Conservation (phyloP, 2,329 filamentous ascomycete genomes). For the Neonectria hederae region DNA sequence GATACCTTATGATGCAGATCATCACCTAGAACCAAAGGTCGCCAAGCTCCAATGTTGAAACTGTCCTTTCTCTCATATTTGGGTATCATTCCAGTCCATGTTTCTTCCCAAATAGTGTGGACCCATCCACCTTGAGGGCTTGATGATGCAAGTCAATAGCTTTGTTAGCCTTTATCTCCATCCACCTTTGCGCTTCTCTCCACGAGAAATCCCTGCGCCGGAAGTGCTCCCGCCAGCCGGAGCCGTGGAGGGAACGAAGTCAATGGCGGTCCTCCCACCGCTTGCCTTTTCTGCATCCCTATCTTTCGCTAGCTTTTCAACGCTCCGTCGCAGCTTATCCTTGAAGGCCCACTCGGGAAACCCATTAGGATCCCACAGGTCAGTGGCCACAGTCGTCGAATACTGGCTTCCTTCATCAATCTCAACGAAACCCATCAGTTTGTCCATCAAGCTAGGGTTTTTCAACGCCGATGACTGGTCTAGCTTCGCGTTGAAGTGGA, state of each 20-base stretch:
- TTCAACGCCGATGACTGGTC: constrained; percentile 72
- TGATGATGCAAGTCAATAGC: background rate
- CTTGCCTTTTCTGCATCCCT: constrained; percentile 54
- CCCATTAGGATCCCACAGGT: constrained; percentile 66
- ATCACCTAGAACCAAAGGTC: constrained; percentile 24
- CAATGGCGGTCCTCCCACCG: constrained; percentile 55
- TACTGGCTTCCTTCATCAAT: constrained; percentile 67
- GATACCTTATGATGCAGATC: constrained; percentile 45
- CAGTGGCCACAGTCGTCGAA: constrained; percentile 65
- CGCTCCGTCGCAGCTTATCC: constrained; percentile 59
- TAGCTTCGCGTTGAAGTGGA: constrained; percentile 82
- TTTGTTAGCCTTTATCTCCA: constrained; percentile 42
- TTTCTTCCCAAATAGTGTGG: constrained; percentile 3
- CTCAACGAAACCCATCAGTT: constrained; percentile 74
- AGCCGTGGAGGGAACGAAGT: constrained; percentile 57
- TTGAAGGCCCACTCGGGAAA: constrained; percentile 66
- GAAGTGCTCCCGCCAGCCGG: constrained; percentile 34
- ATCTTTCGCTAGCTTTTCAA: constrained; percentile 57
- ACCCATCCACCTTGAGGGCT: background rate
- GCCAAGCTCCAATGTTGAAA: constrained; percentile 26
- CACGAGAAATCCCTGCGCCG: constrained; percentile 34
- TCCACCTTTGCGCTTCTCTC: constrained; percentile 48
- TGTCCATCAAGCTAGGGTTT: constrained; percentile 78
- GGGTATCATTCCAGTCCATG: constrained; percentile 9
- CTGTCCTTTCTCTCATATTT: constrained; percentile 20